Percentiles rank a stretch among this genome's conserved stretches.
Evolutionary conservation across 1,284 basidiomycete species (phyloP).

Genomic region (Ceratobasidium sp.): DNA sequence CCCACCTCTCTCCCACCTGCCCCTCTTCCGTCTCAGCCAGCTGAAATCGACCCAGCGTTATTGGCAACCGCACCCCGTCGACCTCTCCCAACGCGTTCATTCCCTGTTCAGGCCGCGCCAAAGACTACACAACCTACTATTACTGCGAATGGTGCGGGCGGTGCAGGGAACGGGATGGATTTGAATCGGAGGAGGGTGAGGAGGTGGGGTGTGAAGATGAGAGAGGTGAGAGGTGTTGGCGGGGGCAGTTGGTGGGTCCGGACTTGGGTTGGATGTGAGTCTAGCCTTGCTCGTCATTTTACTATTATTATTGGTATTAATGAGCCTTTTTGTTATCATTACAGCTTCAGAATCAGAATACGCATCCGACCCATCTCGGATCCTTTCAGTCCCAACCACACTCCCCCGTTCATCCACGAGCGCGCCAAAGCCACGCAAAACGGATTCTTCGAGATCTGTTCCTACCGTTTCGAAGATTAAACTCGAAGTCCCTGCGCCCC

Average conservation of each 20-base stretch:
- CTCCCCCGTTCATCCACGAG: slow-evolving; percentile 4
- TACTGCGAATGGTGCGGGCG: not conserved
- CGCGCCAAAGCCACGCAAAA: slow-evolving; percentile 18
- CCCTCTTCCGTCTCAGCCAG: not conserved
- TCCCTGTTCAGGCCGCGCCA: slow-evolving; percentile 37
- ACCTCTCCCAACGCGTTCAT: slow-evolving; percentile 36
- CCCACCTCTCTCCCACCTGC: too few species aligned
- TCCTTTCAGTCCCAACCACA: slow-evolving; percentile 15
- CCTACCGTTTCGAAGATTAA: not conserved
- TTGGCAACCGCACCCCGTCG: slow-evolving; percentile 34
- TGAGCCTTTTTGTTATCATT: not conserved
- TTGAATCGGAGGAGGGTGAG: slow-evolving; percentile 11
- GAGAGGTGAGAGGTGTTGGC: slow-evolving; percentile 30
- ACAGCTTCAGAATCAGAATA: slow-evolving; percentile 31
- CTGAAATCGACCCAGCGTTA: slow-evolving; percentile 35
- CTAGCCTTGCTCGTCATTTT: not conserved
- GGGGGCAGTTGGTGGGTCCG: slow-evolving; percentile 41
- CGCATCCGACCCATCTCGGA: slow-evolving; percentile 35
- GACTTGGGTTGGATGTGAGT: slow-evolving; percentile 39
- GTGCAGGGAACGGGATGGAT: slow-evolving; percentile 2
- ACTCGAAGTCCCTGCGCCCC: not conserved
- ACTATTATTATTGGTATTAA: not conserved
- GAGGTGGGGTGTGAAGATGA: slow-evolving; percentile 23
- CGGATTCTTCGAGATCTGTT: not conserved
- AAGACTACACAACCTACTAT: slow-evolving; percentile 5